Percentiles rank a stretch among this genome's conserved stretches.
phyloP scores from a whole-genome alignment of 73 alveolate species.

The Halteria grandinella region DNA sequence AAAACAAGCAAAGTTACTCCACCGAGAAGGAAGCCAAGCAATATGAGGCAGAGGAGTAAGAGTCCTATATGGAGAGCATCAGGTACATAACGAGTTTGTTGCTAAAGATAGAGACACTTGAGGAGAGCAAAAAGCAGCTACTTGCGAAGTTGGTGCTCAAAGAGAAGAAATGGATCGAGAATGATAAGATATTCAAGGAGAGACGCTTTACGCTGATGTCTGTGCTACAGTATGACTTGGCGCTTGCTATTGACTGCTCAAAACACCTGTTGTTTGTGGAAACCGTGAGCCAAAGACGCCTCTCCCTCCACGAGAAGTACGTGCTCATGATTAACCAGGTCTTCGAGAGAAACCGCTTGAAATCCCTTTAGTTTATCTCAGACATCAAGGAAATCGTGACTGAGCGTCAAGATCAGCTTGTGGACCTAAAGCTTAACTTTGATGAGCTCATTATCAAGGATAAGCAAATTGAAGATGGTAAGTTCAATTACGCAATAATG shows the following conservation, averaged over 20 bases:
- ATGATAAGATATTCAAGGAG: slow-evolving; percentile 58
- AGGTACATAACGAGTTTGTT: slow-evolving; percentile 42
- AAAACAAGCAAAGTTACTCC: too few relatives aligned
- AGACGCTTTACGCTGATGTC: slow-evolving; percentile 43
- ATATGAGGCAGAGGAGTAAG: too few relatives aligned
- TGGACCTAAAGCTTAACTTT: slow-evolving; percentile 28
- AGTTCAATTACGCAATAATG: neutral
- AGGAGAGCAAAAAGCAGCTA: slow-evolving; percentile 17
- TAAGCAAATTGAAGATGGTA: slow-evolving; percentile 24
- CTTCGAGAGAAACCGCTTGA: slow-evolving; percentile 17
- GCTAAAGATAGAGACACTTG: slow-evolving; percentile 56
- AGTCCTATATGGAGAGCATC: slow-evolving; percentile 6
- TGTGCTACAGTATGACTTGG: slow-evolving; percentile 41
- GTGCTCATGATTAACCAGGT: slow-evolving; percentile 21
- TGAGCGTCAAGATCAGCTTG: slow-evolving; percentile 24
- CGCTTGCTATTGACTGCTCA: slow-evolving; percentile 10
- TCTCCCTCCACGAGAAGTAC: neutral
- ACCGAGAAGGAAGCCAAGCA: too few relatives aligned
- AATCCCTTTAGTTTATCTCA: slow-evolving; percentile 3
- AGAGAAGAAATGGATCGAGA: slow-evolving; percentile 68
- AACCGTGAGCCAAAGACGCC: neutral
- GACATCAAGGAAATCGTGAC: slow-evolving; percentile 5
- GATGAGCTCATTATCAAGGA: slow-evolving; percentile 21
- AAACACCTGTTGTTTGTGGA: neutral
- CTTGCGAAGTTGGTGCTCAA: slow-evolving; percentile 18